Evolutionary conservation across 352 stramenopile species (phyloP), one percentile per base, ranked within the genome.

Genomic region (Phytophthora podocarpi): DNA sequence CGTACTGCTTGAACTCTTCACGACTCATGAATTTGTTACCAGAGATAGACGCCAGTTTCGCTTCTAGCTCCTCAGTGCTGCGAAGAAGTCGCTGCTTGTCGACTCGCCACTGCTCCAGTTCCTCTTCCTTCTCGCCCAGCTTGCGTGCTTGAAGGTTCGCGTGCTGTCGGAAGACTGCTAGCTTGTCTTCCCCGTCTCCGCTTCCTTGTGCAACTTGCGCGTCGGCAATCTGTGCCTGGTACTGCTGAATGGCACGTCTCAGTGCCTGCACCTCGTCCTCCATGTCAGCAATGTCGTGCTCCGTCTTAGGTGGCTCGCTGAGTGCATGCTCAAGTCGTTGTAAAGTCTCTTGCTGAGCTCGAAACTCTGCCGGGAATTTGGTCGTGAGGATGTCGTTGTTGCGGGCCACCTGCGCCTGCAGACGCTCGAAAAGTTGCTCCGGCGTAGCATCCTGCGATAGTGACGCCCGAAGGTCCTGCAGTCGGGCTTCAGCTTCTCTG

Each of bases 1-100:
- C 87, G 64, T 97, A 97, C 52, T 96, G 80, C 57, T 94, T 90
- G 59, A 97, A 96, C 58, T 98, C 90, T 42, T 96, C 87, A 47
- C 84, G 85, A 36, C 74, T 89, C 85, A 96, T 93, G 64, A 89
- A 91, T 34, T 94, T 88, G 24, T 80, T 69, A 2, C 79, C 83
- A 2, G 56, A 67, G 20, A 67, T 67, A 11, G 52, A 62, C 5
- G 57, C 53, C 54, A 97, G 60, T 36, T 90, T 89, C 13, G 64
- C 51, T 36, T 95, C 84, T 2, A 88, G 67, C 18, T 91, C 72
- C 41, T 97, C 86, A 6, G 94, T 79, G 49, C 94, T 79, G 37
- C 85, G 72, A 12, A 71, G 52, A n/a, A 96, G 63, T 42, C 76
- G 62, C 35, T 46, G 34, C 32, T 88, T 89, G 16, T 96, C 86